Percentiles rank a stretch among this genome's conserved stretches.
Evolutionary conservation across 2,329 filamentous ascomycete genomes (phyloP).

Genomic region (Epichloe aotearoae): DNA sequence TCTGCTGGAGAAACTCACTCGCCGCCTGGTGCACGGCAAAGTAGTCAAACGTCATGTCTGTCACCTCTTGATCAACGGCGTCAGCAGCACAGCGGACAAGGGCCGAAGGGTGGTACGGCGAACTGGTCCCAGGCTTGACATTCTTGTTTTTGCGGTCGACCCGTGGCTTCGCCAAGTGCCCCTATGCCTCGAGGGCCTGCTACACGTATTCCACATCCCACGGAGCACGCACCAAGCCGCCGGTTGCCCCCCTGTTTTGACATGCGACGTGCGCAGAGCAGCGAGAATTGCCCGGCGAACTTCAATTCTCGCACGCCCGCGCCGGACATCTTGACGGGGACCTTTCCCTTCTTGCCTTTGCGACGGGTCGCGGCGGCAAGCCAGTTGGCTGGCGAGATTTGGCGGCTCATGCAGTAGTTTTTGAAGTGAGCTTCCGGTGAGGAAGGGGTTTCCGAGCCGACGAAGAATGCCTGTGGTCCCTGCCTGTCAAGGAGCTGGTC

Average conservation of each 20-base stretch:
- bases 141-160: too few species aligned
- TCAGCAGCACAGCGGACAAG: too few species aligned
- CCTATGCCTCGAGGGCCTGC: neutral
- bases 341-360: neutral
- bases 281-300: neutral
- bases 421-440: neutral
- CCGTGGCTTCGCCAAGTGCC: too few species aligned
- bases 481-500: neutral
- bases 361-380: neutral
- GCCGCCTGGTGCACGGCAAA: neutral
- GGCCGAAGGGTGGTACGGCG: too few species aligned
- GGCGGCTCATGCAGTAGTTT: neutral
- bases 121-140: neutral
- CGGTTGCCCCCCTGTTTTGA: neutral
- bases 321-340: neutral
- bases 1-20: neutral
- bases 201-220: neutral
- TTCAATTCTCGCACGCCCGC: neutral
- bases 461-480: neutral
- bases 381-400: neutral
- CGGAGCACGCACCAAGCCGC: neutral
- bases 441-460: neutral
- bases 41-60: neutral
- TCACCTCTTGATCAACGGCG: neutral
- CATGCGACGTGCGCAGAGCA: neutral